These are phyloP conservation scores for Fennellomyces sp. DNA, from an alignment of 371 early-diverging fungal species.

Conservation along the genomic window DNA sequence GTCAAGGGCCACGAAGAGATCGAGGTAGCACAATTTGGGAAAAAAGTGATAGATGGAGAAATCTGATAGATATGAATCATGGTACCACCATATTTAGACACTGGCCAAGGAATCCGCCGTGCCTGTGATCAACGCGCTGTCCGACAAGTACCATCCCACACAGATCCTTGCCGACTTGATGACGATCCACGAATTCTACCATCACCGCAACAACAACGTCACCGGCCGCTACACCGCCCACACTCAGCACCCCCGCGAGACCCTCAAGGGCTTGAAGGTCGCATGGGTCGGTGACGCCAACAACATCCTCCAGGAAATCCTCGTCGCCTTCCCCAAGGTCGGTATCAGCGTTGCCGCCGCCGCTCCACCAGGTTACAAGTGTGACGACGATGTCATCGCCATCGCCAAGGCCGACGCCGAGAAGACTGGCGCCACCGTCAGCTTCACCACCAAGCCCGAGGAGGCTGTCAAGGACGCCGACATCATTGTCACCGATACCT, in stretches of 20 bases:
- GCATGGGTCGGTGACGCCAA: slow-evolving; percentile 98
- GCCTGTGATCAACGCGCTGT: slow-evolving; percentile 94
- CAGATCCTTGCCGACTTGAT: slow-evolving; percentile 95
- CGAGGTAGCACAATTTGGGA: slow-evolving; percentile 49
- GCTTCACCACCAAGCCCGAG: slow-evolving; percentile 68
- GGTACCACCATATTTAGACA: slow-evolving; percentile 30
- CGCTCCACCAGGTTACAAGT: slow-evolving; percentile 80
- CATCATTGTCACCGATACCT: slow-evolving; percentile 95
- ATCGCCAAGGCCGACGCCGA: slow-evolving; percentile 58
- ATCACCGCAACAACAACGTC: slow-evolving; percentile 30
- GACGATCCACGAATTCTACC: slow-evolving; percentile 85
- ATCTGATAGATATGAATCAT: too few species aligned
- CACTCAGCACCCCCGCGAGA: slow-evolving; percentile 52
- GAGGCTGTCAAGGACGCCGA: slow-evolving; percentile 84
- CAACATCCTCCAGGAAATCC: slow-evolving; percentile 90
- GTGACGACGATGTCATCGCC: slow-evolving; percentile 70
- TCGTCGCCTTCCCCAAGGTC: slow-evolving; percentile 86
- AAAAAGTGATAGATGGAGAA: slow-evolving; percentile 9
- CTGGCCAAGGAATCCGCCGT: slow-evolving; percentile 86
- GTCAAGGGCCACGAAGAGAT: slow-evolving; percentile 89
- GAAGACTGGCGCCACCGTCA: slow-evolving; percentile 54
- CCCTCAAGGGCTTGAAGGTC: slow-evolving; percentile 70
- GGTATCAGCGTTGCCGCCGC: slow-evolving; percentile 85
- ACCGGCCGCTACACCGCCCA: slow-evolving; percentile 45
- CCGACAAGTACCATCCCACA: slow-evolving; percentile 93